Conservation (phyloP, 805 yeast species). For the Candida namnaoensis region DNA sequence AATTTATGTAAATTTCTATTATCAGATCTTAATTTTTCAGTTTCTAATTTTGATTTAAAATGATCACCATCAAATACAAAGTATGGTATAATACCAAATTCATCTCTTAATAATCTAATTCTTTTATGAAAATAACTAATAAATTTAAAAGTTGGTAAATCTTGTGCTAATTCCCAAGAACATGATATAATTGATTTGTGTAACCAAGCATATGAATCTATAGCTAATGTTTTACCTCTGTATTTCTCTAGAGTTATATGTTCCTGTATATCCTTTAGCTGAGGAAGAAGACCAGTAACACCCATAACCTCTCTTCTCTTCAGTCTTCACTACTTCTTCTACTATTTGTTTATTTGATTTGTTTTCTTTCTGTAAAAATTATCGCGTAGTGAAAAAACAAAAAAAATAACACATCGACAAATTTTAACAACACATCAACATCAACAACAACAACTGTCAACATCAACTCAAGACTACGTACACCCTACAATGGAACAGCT, state of each 20-base stretch:
- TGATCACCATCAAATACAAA: slow-evolving; percentile 92
- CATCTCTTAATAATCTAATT: slow-evolving; percentile 51
- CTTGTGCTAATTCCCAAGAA: slow-evolving; percentile 72
- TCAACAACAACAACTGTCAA: no score
- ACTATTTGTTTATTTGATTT: no score
- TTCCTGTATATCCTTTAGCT: slow-evolving; percentile 64
- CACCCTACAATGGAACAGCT: neutral
- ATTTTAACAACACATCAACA: no score
- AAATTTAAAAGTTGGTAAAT: slow-evolving; percentile 62
- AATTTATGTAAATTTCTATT: slow-evolving; percentile 49
- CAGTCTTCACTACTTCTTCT: no score
- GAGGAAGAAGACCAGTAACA: slow-evolving; percentile 74
- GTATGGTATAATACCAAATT: slow-evolving; percentile 68
- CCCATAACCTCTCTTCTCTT: slow-evolving; percentile 44
- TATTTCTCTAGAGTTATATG: slow-evolving; percentile 48
- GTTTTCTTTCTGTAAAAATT: no score
- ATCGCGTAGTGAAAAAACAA: no score
- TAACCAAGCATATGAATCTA: slow-evolving; percentile 97
- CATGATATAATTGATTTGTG: slow-evolving; percentile 82
- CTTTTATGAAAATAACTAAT: slow-evolving; percentile 61
- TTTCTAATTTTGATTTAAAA: slow-evolving; percentile 67
- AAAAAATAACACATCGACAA: no score
- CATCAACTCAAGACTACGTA: neutral
- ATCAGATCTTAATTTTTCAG: slow-evolving; percentile 56
- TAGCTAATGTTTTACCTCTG: slow-evolving; percentile 71